Evolutionary conservation across 2,329 filamentous ascomycete genomes (phyloP), one percentile per base, ranked within the genome.

Genomic region (Apiospora rasikravindrae): DNA sequence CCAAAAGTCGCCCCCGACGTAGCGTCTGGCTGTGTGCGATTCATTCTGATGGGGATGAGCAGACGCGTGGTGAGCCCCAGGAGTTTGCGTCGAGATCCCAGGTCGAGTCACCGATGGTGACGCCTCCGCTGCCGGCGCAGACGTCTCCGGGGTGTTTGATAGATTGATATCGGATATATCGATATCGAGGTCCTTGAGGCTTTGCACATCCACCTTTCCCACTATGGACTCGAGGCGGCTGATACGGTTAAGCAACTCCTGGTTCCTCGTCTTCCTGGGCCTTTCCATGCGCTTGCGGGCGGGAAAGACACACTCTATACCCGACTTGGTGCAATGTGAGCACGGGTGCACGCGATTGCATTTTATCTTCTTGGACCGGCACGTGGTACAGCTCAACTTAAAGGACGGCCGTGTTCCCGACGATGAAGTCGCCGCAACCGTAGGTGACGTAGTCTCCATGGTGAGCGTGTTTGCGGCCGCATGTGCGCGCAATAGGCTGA

Each of bases 331-430:
- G 77, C 89, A 91, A 71, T 87, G 86, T 8, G 81, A 79, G 77
- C 90, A 92, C 6, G 89, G 90, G 73, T 86, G 83, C 47, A 83
- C 81, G 74, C 88, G 86, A 77, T 89, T 85, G 80, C 90, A 92
- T 75, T 88, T 90, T 64, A 91, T 83, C 77, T 91, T 92, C 73
- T 89, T 86, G 73, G 88, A 87, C 73, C 91, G 89, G 76, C 91
- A 93, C n/a, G 86, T 84, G 6, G 89, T 84, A 77, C 91, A 93
- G 49, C 84, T 86, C 67, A 87, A 78, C n/a, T 72, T 72, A 51
- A 70, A 69, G 19, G 51, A 67, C 16, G 72, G 37, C 19, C 33
- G 42, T 19, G 68, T 24, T 24, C 33, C 26, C 8, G 57, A 64
- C 13, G 57, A 40, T 22, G 57, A 13, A 14, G 33, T 40, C 10